Conservation (phyloP, 192 early-diverging fungal genomes). For the Podila horticola region DNA sequence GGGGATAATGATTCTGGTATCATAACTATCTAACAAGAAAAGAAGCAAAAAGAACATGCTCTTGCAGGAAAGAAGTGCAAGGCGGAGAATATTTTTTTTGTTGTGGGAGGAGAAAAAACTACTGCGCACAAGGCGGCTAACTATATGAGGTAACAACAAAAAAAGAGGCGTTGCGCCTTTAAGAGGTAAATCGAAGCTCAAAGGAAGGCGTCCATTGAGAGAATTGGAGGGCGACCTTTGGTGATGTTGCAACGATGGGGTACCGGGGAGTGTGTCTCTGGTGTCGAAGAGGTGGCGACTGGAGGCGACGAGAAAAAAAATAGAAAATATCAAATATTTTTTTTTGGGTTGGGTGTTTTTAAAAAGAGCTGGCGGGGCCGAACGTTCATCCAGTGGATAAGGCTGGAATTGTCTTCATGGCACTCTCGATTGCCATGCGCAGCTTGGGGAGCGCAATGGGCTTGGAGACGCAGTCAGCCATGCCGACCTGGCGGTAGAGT, state of each 20-base stretch:
- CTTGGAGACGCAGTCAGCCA: constrained; percentile 67
- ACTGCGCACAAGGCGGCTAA: too few species aligned
- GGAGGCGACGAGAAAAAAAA: background rate
- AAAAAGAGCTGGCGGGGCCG: too few species aligned
- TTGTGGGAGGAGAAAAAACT: too few species aligned
- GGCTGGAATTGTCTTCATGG: constrained; percentile 24
- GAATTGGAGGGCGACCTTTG: constrained; percentile 1
- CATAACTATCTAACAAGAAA: too few species aligned
- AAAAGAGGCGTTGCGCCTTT: background rate
- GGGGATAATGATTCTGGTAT: too few species aligned
- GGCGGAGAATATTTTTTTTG: too few species aligned
- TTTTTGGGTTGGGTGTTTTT: too few species aligned
- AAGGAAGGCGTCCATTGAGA: constrained; percentile 1
- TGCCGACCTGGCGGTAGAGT: constrained; percentile 64
- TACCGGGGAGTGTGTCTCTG: background rate
- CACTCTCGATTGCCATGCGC: constrained; percentile 52
- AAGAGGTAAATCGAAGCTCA: background rate
- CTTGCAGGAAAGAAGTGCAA: too few species aligned
- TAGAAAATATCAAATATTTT: too few species aligned
- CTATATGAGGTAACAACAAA: background rate
- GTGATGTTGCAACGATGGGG: background rate
- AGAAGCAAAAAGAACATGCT: too few species aligned
- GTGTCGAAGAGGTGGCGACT: background rate
- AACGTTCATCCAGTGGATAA: constrained; percentile 4
- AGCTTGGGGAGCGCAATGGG: constrained; percentile 51